A percentile compares a stretch with the other conserved stretches of the same genome.
Conservation (phyloP, 2,329 filamentous ascomycete genomes). For the Trichophyton rubrum region DNA sequence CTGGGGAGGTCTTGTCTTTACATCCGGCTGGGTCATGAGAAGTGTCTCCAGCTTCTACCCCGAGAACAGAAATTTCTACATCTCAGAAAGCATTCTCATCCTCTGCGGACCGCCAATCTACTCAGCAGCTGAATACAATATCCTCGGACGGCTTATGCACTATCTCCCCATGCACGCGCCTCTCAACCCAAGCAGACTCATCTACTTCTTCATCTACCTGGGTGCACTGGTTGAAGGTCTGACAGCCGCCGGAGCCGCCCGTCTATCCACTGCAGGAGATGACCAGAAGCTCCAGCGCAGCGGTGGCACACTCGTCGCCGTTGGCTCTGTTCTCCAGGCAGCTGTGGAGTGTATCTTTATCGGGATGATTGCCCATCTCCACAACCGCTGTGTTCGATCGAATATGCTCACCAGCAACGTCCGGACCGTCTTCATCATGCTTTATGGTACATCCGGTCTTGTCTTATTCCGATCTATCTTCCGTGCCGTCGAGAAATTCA, state of each 20-base stretch:
- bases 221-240: constrained; percentile 25
- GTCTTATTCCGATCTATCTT: constrained; percentile 26
- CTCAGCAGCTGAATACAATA: constrained; percentile 27
- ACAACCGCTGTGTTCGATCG: constrained; percentile 19
- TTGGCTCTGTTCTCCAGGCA: constrained; percentile 22
- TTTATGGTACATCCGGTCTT: constrained; percentile 26
- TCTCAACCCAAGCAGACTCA: constrained; percentile 25
- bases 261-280: constrained; percentile 14
- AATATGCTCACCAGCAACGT: constrained; percentile 21
- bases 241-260: constrained; percentile 22
- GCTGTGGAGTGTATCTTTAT: constrained; percentile 22
- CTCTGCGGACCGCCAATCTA: constrained; percentile 27
- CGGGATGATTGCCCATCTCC: constrained; percentile 18
- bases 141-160: constrained; percentile 27
- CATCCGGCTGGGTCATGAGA: constrained; percentile 27
- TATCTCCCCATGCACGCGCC: constrained; percentile 30
- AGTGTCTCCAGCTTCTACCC: constrained; percentile 21
- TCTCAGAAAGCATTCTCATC: constrained; percentile 26
- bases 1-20: constrained; percentile 27
- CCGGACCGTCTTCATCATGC: constrained; percentile 21
- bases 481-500: constrained; percentile 26
- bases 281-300: constrained; percentile 14
- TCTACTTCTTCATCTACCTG: constrained; percentile 27
- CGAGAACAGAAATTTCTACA: constrained; percentile 21
- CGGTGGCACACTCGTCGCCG: constrained; percentile 20